A percentile compares a stretch with the other conserved stretches of the same genome.
phyloP scores from a whole-genome alignment of 2,329 filamentous ascomycete species.

The Huntiella moniliformis region DNA sequence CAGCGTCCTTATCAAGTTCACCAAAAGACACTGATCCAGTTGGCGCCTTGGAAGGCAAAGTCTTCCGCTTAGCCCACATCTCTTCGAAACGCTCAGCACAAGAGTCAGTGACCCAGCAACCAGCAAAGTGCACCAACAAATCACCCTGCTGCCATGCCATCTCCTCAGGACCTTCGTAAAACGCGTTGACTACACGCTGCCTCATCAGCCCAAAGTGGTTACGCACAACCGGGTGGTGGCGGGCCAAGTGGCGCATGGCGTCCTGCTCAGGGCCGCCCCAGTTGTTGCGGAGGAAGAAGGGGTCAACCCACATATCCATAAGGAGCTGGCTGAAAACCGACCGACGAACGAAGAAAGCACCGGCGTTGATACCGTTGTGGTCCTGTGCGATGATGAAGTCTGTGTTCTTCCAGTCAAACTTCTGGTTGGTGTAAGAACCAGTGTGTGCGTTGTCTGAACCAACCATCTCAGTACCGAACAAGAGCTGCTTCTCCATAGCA shows the following conservation, averaged over 20 bases:
- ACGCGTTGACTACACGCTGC: conserved; percentile 10
- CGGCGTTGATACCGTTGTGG: conserved; percentile 12
- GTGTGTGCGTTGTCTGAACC: conserved; percentile 5
- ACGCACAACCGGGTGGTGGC: conserved; percentile 11
- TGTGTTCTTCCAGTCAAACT: conserved; percentile 11
- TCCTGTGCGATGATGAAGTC: conserved; percentile 11
- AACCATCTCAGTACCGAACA: conserved; percentile 8
- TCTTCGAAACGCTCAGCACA: conserved; percentile 9
- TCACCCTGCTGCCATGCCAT: conserved; percentile 10
- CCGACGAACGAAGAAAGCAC: conserved; percentile 10
- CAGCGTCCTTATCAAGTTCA: background rate
- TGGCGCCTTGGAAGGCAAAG: background rate
- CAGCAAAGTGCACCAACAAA: conserved; percentile 10
- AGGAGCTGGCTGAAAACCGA: conserved; percentile 9
- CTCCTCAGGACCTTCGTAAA: conserved; percentile 9
- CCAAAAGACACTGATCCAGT: too few species aligned
- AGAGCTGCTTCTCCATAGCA: conserved; percentile 9
- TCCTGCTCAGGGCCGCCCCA: conserved; percentile 11
- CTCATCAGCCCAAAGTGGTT: conserved; percentile 11
- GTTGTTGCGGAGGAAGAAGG: conserved; percentile 11
- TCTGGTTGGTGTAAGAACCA: conserved; percentile 7
- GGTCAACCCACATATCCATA: conserved; percentile 12
- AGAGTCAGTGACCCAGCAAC: conserved; percentile 10
- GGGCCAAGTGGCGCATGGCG: conserved; percentile 9
- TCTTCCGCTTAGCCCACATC: conserved; percentile 11